A percentile compares a stretch with the other conserved stretches of the same genome.
These are phyloP conservation scores for Alternaria metachromatica DNA, from an alignment of 2,329 filamentous ascomycete genomes.

Conservation along the genomic window DNA sequence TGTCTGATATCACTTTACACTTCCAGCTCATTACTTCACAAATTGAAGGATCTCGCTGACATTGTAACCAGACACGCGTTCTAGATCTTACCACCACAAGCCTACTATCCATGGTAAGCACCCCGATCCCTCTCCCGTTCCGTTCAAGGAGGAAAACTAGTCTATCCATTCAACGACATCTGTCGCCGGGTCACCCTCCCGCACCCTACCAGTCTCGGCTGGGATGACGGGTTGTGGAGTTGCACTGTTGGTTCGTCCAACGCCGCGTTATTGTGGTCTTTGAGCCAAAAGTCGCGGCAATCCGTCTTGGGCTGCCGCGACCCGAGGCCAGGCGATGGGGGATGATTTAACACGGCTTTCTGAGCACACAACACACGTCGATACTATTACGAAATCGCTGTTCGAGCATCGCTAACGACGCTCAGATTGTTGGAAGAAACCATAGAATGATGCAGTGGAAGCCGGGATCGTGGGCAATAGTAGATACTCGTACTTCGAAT, in stretches of 20 bases:
- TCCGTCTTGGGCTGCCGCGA: constrained; percentile 54
- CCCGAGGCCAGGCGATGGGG: constrained; percentile 64
- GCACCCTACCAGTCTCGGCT: constrained; percentile 65
- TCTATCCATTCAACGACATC: constrained; percentile 70
- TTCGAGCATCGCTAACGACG: constrained; percentile 19
- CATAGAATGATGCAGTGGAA: not conserved
- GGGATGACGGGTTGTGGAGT: constrained; percentile 81
- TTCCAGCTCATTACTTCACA: not conserved
- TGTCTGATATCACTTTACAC: constrained; percentile 52
- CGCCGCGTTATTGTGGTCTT: constrained; percentile 65
- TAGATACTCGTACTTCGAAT: not conserved
- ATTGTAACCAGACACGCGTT: constrained; percentile 2
- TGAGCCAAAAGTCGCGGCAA: constrained; percentile 41
- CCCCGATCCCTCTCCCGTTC: constrained; percentile 16
- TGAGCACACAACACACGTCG: constrained; percentile 52
- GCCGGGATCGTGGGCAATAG: not conserved
- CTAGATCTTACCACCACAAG: not conserved
- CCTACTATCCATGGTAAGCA: constrained; percentile 30
- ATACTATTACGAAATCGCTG: constrained; percentile 9
- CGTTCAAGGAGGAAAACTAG: constrained; percentile 64
- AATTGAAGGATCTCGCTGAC: constrained; percentile 24
- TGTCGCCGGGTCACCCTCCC: constrained; percentile 74
- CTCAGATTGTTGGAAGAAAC: not conserved
- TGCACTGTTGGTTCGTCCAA: constrained; percentile 53
- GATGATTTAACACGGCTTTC: constrained; percentile 75